Evolutionary conservation across 768 basidiomycete species (phyloP), one percentile per base, ranked within the genome.

Genomic region (Mycena venus): DNA sequence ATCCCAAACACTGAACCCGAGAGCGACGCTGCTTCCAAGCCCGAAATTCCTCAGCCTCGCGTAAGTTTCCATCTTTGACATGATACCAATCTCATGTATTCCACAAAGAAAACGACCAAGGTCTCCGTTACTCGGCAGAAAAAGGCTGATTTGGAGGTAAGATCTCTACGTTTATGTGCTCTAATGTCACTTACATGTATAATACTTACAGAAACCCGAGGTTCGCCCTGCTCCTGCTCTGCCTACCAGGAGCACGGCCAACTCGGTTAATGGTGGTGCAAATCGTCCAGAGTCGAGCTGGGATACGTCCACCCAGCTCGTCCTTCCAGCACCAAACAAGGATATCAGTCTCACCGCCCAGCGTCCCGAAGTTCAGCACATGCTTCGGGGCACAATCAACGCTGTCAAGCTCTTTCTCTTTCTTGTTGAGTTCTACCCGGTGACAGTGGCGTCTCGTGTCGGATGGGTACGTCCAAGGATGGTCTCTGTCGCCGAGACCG

Each of bases 271-370:
- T 25, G 40, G 2, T 14, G 49, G 9, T 31, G 38, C 55, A 2
- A 53, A 53, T n/a, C 64, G 51, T 8, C 47, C 56, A 1, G 40
- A 44, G 27, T 11, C 40, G 1, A 36, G 68, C 68, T 59, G 58
- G 58, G 31, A 60, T 23, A 17, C 21, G 1, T 36, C 42, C 1
- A 47, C 42, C 21, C 40, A 21, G 2, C 40, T 69, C 19, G 56
- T 38, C 1, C 47, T 60, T 2, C 68, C 68, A 0, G 42, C 58
- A 3, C 68, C 56, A 0, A 49, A 49, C 44, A 69, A 61, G 29
- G 68, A 59, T 3, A 69, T 69, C 23, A 32, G 56, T 0, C 56
- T 69, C 1, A 69, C 56, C 15, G 58, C 44, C 17, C 68, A 69
- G 32, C n/a, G 21, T 15, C n/a, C 42, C 0, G 56, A 59, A n/a